Percentiles rank a stretch among this genome's conserved stretches.
These are phyloP conservation scores for Lasiodiplodia sp. DNA, from an alignment of 2,329 filamentous ascomycete genomes.

Conservation along the genomic window DNA sequence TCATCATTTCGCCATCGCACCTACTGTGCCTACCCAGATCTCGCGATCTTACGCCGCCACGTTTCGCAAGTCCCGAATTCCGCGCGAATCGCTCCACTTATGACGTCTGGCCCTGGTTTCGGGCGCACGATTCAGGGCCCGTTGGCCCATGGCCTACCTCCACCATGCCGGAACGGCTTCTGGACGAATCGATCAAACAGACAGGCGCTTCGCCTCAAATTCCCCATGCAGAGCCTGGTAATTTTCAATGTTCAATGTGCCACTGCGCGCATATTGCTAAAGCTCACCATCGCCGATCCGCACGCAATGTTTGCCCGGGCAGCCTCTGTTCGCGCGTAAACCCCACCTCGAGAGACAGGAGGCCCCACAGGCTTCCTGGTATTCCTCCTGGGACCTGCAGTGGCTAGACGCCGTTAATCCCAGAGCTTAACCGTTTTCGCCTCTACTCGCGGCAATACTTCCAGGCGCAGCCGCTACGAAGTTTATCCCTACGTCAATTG, in stretches of 20 bases:
- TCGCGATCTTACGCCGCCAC: not conserved
- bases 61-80: constrained; percentile 5
- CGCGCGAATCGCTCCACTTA: not conserved
- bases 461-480: not conserved
- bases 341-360: not conserved
- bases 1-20: constrained; percentile 4
- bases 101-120: not conserved
- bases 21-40: not conserved
- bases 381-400: not conserved
- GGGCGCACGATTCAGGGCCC: not conserved
- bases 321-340: not conserved
- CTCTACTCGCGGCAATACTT: not conserved
- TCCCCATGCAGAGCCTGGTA: not conserved
- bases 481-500: constrained; percentile 12
- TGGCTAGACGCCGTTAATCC: not conserved
- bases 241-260: not conserved
- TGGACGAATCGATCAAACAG: not conserved
- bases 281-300: constrained; percentile 1
- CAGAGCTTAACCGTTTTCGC: not conserved
- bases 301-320: not conserved
- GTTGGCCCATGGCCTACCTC: not conserved
- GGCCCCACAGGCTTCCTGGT: constrained; percentile 8
- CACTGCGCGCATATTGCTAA: not conserved
- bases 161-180: not conserved
- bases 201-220: not conserved